Conservation (phyloP, 305 asterid species). For the Plantago lanceolata region DNA sequence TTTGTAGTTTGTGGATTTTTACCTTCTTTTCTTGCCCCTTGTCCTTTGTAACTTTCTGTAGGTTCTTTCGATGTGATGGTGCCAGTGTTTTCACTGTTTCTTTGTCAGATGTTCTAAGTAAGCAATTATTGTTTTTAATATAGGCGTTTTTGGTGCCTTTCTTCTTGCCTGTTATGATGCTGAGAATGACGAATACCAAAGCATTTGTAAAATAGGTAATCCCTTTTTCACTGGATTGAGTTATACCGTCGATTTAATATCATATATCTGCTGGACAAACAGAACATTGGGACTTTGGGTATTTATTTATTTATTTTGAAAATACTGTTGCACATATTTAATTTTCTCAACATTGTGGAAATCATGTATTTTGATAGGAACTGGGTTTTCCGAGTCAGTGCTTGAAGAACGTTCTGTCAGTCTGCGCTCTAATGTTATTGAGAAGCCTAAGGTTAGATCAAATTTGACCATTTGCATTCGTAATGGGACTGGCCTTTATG, state of each 20-base stretch:
- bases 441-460: constrained; percentile 33
- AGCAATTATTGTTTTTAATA: constrained; percentile 6
- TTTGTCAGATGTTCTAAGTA: too few species aligned
- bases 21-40: too few species aligned
- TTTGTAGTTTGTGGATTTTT: too few species aligned
- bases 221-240: too few species aligned
- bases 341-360: too few species aligned
- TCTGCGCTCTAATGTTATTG: not conserved
- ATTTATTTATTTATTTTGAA: too few species aligned
- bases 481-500: not conserved
- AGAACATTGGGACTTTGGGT: too few species aligned
- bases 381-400: not conserved
- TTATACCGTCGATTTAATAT: too few species aligned
- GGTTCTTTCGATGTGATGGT: not conserved
- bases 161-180: constrained; percentile 91
- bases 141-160: constrained; percentile 88
- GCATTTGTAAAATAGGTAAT: constrained; percentile 60
- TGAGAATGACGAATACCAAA: constrained; percentile 79
- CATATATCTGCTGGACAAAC: too few species aligned
- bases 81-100: not conserved
- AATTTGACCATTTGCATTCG: not conserved
- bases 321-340: too few species aligned
- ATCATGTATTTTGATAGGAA: constrained; percentile 14
- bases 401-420: not conserved
- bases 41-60: too few species aligned